Percentiles rank a stretch among this genome's conserved stretches.
phyloP scores from a whole-genome alignment of 352 stramenopile species.

The Phytopythium delawarense region DNA sequence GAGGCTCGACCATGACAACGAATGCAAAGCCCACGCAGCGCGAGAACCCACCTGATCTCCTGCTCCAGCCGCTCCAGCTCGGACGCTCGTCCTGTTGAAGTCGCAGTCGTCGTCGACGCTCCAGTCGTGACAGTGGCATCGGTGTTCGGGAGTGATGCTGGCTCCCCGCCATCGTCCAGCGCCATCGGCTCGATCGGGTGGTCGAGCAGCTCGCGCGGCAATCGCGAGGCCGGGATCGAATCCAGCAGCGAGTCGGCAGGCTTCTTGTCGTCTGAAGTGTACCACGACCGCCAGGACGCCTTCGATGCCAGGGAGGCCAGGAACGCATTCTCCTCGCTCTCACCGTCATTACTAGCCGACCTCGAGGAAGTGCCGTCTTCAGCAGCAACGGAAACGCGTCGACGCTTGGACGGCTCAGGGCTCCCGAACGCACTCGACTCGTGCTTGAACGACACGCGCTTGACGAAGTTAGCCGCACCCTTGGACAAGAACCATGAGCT shows the following conservation, averaged over 20 bases:
- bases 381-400: neutral
- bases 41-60: constrained; percentile 38
- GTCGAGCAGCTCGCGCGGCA: constrained; percentile 21
- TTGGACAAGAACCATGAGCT: constrained; percentile 68
- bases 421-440: neutral
- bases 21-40: neutral
- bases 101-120: neutral
- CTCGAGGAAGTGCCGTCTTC: neutral
- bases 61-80: constrained; percentile 32
- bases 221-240: constrained; percentile 25
- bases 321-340: constrained; percentile 35
- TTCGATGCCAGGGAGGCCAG: constrained; percentile 38
- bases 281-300: constrained; percentile 62
- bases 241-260: constrained; percentile 30
- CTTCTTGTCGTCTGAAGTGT: constrained; percentile 15
- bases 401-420: neutral
- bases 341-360: neutral
- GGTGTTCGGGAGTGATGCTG: constrained; percentile 1
- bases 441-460: constrained; percentile 38
- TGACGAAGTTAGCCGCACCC: constrained; percentile 56
- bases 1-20: neutral
- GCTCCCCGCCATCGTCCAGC: constrained; percentile 9
- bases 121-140: neutral
- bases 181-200: constrained; percentile 12
- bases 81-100: neutral